Evolutionary conservation across 352 stramenopile genomes (phyloP), one percentile per base, ranked within the genome.

Genomic region (Pythium apleroticum): DNA sequence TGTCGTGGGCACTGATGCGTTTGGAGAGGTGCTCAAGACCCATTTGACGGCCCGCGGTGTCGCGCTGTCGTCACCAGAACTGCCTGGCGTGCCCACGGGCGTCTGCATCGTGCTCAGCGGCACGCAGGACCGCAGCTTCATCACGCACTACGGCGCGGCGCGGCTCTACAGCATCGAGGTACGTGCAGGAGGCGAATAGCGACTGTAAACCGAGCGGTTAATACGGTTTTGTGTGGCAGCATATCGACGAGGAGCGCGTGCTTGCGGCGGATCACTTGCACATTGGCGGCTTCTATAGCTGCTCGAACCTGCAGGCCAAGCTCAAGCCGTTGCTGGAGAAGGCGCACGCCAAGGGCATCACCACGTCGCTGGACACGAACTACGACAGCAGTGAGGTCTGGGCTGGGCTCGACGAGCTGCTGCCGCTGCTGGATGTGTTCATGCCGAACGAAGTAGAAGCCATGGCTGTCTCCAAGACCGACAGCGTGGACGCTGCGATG

Each of bases 221-320:
- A n/a, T n/a, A n/a, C n/a, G n/a, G n/a, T n/a, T 33, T 33, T 33
- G 8, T 52, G 41, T 55, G 25, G 4, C 52, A 90, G 80, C 83
- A 93, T 57, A 78, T 93, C 63, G 74, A 90, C 55, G 68, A 88
- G 43, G 72, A 76, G 15, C 68, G 78, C 30, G 65, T 92, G 49
- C 68, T 92, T 0, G 68, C 76, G 0, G 81, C 80, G 0, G 67
- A 87, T 30, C 85, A 93, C 52, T 49, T 93, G 39, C 85, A 95
- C 59, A 89, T 95, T 45, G 87, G 87, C 60, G 86, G 84, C 4
- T 95, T 90, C 65, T 95, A 92, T 68, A 91, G 84, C 62, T 91
- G 81, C 72, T 64, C 74, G 14, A 84, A 72, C 28, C 69, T 95
- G 19, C 73, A 88, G 64, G 45, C 68, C 12, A 84, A 81, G n/a